phyloP scores from a whole-genome alignment of 2,329 filamentous ascomycete species.

The Penicillium sp. region DNA sequence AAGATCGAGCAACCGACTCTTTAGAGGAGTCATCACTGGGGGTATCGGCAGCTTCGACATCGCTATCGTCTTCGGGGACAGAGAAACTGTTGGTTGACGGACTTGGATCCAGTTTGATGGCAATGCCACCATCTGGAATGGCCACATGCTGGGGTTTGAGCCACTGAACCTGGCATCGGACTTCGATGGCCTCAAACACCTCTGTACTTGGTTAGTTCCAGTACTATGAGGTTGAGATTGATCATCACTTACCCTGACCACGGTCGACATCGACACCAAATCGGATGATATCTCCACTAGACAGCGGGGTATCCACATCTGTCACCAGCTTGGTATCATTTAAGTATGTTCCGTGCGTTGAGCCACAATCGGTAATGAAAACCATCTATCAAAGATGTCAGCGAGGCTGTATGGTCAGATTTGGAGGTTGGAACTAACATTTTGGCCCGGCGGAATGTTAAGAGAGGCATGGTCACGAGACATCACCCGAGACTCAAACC shows the following conservation, averaged over 20 bases:
- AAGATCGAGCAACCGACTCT: neutral
- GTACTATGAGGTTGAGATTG: neutral
- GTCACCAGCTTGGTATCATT: slow-evolving; percentile 49
- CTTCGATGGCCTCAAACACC: slow-evolving; percentile 35
- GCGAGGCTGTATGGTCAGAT: neutral
- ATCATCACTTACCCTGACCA: slow-evolving; percentile 40
- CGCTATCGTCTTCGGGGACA: slow-evolving; percentile 44
- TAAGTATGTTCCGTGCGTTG: slow-evolving; percentile 63
- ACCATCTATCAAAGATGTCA: slow-evolving; percentile 38
- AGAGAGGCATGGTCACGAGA: slow-evolving; percentile 49
- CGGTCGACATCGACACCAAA: slow-evolving; percentile 54
- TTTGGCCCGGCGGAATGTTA: slow-evolving; percentile 25
- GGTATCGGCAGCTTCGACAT: slow-evolving; percentile 13
- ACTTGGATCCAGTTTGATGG: slow-evolving; percentile 1
- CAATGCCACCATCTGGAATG: neutral
- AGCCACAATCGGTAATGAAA: slow-evolving; percentile 55
- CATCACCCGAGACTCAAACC: slow-evolving; percentile 50
- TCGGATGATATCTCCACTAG: slow-evolving; percentile 37
- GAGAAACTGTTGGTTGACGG: slow-evolving; percentile 40
- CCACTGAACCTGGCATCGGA: slow-evolving; percentile 35
- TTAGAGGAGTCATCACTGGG: slow-evolving; percentile 6
- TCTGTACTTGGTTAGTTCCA: slow-evolving; percentile 18
- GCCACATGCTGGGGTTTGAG: slow-evolving; percentile 20
- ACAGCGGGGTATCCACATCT: slow-evolving; percentile 41
- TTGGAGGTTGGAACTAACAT: slow-evolving; percentile 25